Conservation (phyloP, 495 filamentous ascomycete species). For the Hypoxylon crocopeplum region DNA sequence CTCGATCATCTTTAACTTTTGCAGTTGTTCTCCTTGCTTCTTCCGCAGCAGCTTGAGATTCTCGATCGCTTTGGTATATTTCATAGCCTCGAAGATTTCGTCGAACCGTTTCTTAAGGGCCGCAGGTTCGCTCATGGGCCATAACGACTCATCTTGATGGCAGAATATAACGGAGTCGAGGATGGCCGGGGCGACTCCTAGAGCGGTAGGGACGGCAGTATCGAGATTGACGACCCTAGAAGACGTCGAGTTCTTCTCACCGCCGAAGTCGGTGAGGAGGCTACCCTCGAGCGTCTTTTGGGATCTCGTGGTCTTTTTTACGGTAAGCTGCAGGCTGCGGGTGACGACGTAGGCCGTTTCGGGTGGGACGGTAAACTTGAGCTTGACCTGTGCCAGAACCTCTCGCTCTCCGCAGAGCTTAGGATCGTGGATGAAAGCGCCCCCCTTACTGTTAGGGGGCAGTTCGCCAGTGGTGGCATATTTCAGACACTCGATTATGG, state of each 20-base stretch:
- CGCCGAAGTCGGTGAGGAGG: slow-evolving; percentile 75
- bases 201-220: slow-evolving; percentile 79
- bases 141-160: slow-evolving; percentile 96
- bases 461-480: slow-evolving; percentile 96
- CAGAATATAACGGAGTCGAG: slow-evolving; percentile 97
- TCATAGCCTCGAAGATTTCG: slow-evolving; percentile 95
- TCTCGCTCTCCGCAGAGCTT: slow-evolving; percentile 91
- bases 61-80: slow-evolving; percentile 96
- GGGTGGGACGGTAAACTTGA: slow-evolving; percentile 79
- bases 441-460: slow-evolving; percentile 91
- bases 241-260: slow-evolving; percentile 79
- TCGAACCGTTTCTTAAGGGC: slow-evolving; percentile 92
- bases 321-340: slow-evolving; percentile 80
- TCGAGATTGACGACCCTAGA: slow-evolving; percentile 81
- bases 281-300: slow-evolving; percentile 84
- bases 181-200: slow-evolving; percentile 89
- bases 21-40: slow-evolving; percentile 76
- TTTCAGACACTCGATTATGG: slow-evolving; percentile 98
- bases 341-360: slow-evolving; percentile 80
- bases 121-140: slow-evolving; percentile 92
- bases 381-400: slow-evolving; percentile 88
- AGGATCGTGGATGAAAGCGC: slow-evolving; percentile 96
- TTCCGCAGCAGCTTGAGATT: slow-evolving; percentile 89
- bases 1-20: slow-evolving; percentile 72
- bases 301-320: slow-evolving; percentile 76